These are phyloP conservation scores for Didymella lethalis DNA, from an alignment of 2,329 filamentous ascomycete species.

Conservation along the genomic window DNA sequence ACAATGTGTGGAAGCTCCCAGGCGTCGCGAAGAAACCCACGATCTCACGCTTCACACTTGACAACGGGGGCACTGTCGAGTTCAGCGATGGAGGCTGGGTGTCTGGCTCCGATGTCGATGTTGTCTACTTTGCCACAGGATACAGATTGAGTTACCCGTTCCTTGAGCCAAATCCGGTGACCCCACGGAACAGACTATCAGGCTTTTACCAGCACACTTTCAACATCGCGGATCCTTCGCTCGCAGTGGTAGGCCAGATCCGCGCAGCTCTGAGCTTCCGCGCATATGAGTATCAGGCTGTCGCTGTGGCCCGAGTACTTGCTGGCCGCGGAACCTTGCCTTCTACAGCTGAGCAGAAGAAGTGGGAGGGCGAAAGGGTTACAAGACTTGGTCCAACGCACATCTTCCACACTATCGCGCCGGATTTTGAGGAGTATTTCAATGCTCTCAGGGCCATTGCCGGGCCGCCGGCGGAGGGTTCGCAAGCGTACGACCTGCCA, in stretches of 20 bases:
- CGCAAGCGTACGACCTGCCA: conserved; percentile 14
- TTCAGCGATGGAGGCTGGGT: conserved; percentile 65
- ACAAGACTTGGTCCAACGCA: background rate
- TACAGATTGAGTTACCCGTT: background rate
- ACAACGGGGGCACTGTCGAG: conserved; percentile 58
- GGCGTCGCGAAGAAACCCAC: conserved; percentile 58
- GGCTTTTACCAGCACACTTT: background rate
- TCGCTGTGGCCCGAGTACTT: background rate
- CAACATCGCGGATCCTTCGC: background rate
- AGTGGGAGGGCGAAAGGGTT: background rate
- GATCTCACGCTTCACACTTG: conserved; percentile 55
- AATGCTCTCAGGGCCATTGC: conserved; percentile 57
- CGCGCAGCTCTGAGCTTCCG: background rate
- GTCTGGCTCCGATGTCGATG: conserved; percentile 16
- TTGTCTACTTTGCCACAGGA: background rate
- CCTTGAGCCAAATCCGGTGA: background rate
- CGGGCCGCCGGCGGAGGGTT: conserved; percentile 5
- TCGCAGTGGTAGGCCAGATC: background rate
- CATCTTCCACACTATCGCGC: conserved; percentile 58
- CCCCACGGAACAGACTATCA: background rate
- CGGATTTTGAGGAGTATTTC: conserved; percentile 71
- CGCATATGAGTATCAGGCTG: background rate
- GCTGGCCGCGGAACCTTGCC: background rate
- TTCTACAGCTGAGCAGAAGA: background rate
- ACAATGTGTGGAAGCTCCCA: conserved; percentile 66